Evolutionary conservation across 768 basidiomycete genomes (phyloP).

Genomic region (Leccinum longicurvipes): DNA sequence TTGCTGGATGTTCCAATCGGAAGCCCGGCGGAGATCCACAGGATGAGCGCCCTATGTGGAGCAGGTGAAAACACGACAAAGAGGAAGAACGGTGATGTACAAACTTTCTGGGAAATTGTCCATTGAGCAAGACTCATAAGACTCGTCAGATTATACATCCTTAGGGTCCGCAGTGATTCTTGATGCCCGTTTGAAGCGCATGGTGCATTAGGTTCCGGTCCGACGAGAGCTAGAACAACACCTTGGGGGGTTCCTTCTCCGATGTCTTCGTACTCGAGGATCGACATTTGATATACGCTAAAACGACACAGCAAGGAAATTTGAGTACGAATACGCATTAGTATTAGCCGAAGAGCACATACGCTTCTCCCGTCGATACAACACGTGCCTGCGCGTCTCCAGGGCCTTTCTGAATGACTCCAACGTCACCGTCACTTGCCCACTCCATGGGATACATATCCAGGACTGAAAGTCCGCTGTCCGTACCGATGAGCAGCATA

Average conservation of each 20-base stretch:
- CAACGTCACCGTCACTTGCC: constrained; percentile 41
- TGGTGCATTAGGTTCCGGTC: constrained; percentile 51
- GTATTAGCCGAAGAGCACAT: constrained; percentile 19
- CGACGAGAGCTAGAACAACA: constrained; percentile 73
- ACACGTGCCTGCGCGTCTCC: constrained; percentile 63
- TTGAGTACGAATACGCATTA: neutral
- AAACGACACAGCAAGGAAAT: neutral
- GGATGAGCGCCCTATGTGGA: constrained; percentile 52
- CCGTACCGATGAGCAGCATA: constrained; percentile 74
- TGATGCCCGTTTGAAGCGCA: constrained; percentile 42
- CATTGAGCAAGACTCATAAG: constrained; percentile 73
- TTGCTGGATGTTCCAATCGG: constrained; percentile 50
- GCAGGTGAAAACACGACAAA: constrained; percentile 7
- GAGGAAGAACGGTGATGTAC: neutral
- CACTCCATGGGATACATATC: constrained; percentile 80
- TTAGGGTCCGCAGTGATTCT: constrained; percentile 53
- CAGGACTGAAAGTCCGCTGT: constrained; percentile 75
- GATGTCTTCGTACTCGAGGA: constrained; percentile 60
- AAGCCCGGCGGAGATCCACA: constrained; percentile 53
- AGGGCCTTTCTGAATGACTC: constrained; percentile 52
- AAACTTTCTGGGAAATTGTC: constrained; percentile 65
- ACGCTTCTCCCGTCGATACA: constrained; percentile 82
- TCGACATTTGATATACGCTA: constrained; percentile 75
- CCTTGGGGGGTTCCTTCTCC: constrained; percentile 64
- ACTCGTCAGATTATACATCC: constrained; percentile 84